Percentiles rank a stretch among this genome's conserved stretches.
Evolutionary conservation across 1,139 yeast genomes (phyloP).

Genomic region (Nakaseomyces bracarensis): DNA sequence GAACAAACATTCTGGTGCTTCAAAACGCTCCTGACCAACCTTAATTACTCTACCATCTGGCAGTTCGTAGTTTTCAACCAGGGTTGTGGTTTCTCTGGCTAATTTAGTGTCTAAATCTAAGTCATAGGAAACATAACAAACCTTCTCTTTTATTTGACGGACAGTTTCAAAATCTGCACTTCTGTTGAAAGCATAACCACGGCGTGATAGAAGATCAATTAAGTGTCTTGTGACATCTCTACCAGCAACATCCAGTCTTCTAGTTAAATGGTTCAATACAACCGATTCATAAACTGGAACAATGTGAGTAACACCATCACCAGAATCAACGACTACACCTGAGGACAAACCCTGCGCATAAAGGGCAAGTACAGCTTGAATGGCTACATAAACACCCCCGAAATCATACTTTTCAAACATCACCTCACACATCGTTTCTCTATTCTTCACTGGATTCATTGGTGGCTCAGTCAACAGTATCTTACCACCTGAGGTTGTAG

Average conservation of each 20-base stretch:
- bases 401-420: conserved; percentile 96
- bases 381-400: conserved; percentile 96
- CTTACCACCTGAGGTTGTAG: conserved; percentile 66
- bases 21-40: conserved; percentile 92
- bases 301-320: conserved; percentile 92
- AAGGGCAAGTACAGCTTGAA: conserved; percentile 93
- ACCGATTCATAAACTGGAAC: conserved; percentile 97
- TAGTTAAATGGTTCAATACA: conserved; percentile 85
- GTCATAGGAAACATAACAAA: conserved; percentile 92
- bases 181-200: conserved; percentile 97
- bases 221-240: conserved; percentile 94
- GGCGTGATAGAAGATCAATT: conserved; percentile 79
- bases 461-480: conserved; percentile 94
- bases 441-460: conserved; percentile 42
- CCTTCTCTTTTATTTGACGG: conserved; percentile 92
- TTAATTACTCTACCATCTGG: conserved; percentile 95
- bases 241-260: conserved; percentile 94
- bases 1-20: conserved; percentile 96
- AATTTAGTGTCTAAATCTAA: conserved; percentile 79
- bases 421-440: conserved; percentile 91
- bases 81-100: conserved; percentile 87
- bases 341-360: conserved; percentile 96
- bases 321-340: conserved; percentile 98
- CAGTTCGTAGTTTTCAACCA: conserved; percentile 83
- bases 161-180: conserved; percentile 98